Evolutionary conservation across 306 rosid species (phyloP).

Genomic region (Prinsepia uniflora): DNA sequence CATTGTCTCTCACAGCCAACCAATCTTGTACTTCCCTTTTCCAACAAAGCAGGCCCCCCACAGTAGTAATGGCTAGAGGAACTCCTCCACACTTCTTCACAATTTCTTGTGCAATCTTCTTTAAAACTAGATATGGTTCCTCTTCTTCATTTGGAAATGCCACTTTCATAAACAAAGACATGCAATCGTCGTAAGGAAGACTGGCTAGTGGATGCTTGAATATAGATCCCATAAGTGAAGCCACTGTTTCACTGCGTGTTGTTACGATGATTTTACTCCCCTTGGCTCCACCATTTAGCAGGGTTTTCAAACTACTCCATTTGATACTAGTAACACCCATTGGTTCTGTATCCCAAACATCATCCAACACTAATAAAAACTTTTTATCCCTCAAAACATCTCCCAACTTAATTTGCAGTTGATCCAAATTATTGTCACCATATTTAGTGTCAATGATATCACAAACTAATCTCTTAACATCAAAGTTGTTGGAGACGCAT

Average conservation of each 20-base stretch:
- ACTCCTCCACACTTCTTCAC: constrained; percentile 32
- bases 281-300: constrained; percentile 6
- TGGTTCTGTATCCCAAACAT: constrained; percentile 10
- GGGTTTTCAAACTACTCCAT: constrained; percentile 1
- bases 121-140: background rate
- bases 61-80: constrained; percentile 28
- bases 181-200: background rate
- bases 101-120: constrained; percentile 16
- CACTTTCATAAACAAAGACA: constrained; percentile 25
- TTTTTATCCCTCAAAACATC: constrained; percentile 14
- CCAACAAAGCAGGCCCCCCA: background rate
- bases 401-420: background rate
- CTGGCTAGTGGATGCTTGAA: background rate
- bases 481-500: background rate
- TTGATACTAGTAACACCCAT: background rate
- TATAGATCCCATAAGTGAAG: no score
- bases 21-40: background rate
- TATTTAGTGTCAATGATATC: constrained; percentile 2
- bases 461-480: background rate
- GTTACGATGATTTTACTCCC: constrained; percentile 23
- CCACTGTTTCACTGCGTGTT: background rate
- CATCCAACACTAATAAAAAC: constrained; percentile 29
- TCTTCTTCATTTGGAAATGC: constrained; percentile 21
- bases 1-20: no score
- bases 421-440: background rate